Evolutionary conservation across 331 rosid species (phyloP).

Genomic region (Quercus lobata): DNA sequence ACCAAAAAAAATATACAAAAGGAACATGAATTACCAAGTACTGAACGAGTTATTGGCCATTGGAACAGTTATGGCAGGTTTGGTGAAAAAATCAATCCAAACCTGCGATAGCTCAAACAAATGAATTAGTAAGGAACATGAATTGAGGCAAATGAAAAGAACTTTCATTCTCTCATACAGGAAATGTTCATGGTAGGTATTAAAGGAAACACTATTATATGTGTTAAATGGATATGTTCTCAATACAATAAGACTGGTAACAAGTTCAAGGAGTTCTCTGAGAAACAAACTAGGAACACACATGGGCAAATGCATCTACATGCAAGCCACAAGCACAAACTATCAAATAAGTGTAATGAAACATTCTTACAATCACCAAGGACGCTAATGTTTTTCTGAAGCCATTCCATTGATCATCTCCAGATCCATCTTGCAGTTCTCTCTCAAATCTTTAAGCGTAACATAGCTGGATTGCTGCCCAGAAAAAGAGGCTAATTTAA

Average conservation of each 20-base stretch:
- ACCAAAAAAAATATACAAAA: not conserved
- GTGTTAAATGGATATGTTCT: slow-evolving; percentile 12
- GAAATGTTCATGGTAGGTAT: slow-evolving; percentile 1
- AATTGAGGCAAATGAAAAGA: not conserved
- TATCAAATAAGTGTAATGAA: slow-evolving; percentile 5
- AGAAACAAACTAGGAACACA: slow-evolving; percentile 13
- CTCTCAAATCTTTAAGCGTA: slow-evolving; percentile 62
- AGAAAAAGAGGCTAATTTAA: slow-evolving; percentile 20
- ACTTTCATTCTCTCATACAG: slow-evolving; percentile 5
- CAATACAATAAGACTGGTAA: not conserved
- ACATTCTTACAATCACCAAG: slow-evolving; percentile 31
- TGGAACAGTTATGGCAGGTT: too few species aligned
- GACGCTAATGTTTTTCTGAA: slow-evolving; percentile 38
- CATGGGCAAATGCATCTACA: not conserved
- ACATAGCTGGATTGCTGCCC: slow-evolving; percentile 62
- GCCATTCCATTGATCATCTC: slow-evolving; percentile 43
- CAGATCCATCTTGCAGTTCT: slow-evolving; percentile 72
- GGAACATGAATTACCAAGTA: too few species aligned
- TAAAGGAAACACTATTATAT: slow-evolving; percentile 2
- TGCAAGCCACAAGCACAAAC: slow-evolving; percentile 2
- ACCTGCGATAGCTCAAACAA: not conserved
- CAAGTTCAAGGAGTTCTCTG: not conserved
- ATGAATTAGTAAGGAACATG: not conserved
- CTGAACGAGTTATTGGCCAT: too few species aligned
- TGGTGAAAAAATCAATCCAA: not conserved